Conservation (phyloP, 768 basidiomycete genomes). For the Mycena indigotica region DNA sequence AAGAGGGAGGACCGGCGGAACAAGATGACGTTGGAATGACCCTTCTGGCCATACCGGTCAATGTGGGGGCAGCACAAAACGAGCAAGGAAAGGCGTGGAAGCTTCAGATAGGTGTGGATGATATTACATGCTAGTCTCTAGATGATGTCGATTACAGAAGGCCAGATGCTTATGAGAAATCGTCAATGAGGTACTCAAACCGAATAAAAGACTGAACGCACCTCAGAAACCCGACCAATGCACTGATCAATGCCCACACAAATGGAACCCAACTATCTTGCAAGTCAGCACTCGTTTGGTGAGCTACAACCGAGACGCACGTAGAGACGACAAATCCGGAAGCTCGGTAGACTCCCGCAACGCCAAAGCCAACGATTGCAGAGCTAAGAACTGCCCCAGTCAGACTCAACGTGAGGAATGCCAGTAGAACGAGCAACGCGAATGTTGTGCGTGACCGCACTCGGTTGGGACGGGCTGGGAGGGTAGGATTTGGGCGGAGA, state of each 20-base stretch:
- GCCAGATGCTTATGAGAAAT: slow-evolving; percentile 11
- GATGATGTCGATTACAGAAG: slow-evolving; percentile 22
- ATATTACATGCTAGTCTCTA: too few relatives aligned
- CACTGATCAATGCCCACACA: slow-evolving; percentile 23
- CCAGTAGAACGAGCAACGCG: slow-evolving; percentile 47
- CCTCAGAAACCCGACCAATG: slow-evolving; percentile 23
- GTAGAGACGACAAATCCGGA: slow-evolving; percentile 54
- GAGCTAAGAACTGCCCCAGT: slow-evolving; percentile 51
- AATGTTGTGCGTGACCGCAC: slow-evolving; percentile 50
- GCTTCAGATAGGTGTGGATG: too few relatives aligned
- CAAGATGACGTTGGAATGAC: too few relatives aligned
- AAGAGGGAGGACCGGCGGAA: too few relatives aligned
- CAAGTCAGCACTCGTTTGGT: background rate
- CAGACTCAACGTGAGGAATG: slow-evolving; percentile 43
- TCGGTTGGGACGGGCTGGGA: slow-evolving; percentile 35
- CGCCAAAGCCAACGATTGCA: slow-evolving; percentile 47
- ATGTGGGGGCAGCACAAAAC: background rate
- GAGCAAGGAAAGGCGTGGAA: too few relatives aligned
- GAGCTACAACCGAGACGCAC: slow-evolving; percentile 31
- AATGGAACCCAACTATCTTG: slow-evolving; percentile 28
- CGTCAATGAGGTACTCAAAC: background rate
- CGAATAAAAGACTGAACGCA: background rate
- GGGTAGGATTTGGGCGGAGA: slow-evolving; percentile 13
- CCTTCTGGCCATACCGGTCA: background rate
- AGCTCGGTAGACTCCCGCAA: slow-evolving; percentile 47